Conservation (phyloP, 495 filamentous ascomycete species). For the Podospora bellae-mahoneyi region DNA sequence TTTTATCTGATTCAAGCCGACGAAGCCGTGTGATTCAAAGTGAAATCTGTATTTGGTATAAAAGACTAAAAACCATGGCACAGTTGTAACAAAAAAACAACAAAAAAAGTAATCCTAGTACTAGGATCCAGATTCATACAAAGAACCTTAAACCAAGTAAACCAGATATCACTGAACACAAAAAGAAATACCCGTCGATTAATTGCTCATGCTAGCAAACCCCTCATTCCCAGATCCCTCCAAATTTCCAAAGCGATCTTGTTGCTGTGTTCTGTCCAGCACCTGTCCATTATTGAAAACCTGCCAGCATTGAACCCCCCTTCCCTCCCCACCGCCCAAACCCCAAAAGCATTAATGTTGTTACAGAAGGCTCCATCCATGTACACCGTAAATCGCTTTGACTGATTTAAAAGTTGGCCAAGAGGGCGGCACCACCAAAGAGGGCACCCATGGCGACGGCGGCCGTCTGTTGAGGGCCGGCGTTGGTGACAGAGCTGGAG, state of each 20-base stretch:
- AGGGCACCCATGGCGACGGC: conserved; percentile 38
- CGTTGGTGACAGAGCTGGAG: conserved; percentile 1
- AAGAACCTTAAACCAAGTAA: too few species aligned
- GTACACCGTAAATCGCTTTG: background rate
- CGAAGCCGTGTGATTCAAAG: background rate
- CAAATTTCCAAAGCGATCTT: background rate
- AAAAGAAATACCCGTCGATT: background rate
- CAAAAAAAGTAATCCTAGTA: background rate
- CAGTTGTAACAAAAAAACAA: background rate
- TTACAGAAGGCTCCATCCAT: background rate
- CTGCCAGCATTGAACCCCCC: background rate
- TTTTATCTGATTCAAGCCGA: background rate
- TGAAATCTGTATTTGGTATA: background rate
- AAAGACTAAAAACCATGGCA: background rate
- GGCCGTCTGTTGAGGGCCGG: conserved; percentile 30
- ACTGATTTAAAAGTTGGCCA: conserved; percentile 28
- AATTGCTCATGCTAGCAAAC: background rate
- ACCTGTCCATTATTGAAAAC: background rate
- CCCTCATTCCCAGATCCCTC: background rate
- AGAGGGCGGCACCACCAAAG: conserved; percentile 35
- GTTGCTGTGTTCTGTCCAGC: background rate
- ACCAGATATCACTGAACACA: background rate
- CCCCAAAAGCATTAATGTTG: background rate
- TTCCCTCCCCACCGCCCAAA: background rate
- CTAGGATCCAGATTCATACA: background rate